A percentile compares a stretch with the other conserved stretches of the same genome.
These are phyloP conservation scores for Akanthomyces uredinophilus DNA, from an alignment of 2,329 filamentous ascomycete species.

Conservation along the genomic window DNA sequence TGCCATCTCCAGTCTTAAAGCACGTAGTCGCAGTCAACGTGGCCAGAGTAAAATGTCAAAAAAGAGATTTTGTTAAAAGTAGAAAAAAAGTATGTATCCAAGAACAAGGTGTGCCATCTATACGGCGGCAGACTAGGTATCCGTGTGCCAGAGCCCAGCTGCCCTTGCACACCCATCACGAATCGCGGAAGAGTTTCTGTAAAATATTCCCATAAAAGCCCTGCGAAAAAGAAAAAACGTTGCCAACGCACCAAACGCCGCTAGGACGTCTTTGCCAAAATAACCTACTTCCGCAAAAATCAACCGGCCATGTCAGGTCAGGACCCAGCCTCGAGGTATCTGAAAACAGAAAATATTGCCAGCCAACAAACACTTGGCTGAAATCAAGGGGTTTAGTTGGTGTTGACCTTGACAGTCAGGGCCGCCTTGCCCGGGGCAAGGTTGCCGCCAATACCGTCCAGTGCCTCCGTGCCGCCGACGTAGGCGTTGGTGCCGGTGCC, in stretches of 20 bases:
- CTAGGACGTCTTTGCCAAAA: conserved; percentile 13
- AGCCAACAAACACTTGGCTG: neutral
- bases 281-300: neutral
- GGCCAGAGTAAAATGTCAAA: neutral
- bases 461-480: conserved; percentile 32
- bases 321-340: conserved; percentile 14
- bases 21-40: neutral
- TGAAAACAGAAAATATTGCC: conserved; percentile 2
- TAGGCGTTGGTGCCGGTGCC: conserved; percentile 35
- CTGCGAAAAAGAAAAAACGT: neutral
- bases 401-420: conserved; percentile 30
- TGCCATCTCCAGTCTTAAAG: neutral
- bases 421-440: conserved; percentile 24
- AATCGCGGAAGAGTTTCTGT: neutral
- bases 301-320: neutral
- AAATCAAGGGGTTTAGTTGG: conserved; percentile 23
- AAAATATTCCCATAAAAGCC: conserved; percentile 6
- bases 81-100: conserved; percentile 14
- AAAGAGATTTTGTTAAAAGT: neutral
- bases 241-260: conserved; percentile 14
- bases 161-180: conserved; percentile 7
- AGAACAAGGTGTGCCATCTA: conserved; percentile 13
- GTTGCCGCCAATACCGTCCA: conserved; percentile 39
- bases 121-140: neutral
- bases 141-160: neutral